Conservation (phyloP, 2,329 filamentous ascomycete species). For the Fusarium bulbicola region DNA sequence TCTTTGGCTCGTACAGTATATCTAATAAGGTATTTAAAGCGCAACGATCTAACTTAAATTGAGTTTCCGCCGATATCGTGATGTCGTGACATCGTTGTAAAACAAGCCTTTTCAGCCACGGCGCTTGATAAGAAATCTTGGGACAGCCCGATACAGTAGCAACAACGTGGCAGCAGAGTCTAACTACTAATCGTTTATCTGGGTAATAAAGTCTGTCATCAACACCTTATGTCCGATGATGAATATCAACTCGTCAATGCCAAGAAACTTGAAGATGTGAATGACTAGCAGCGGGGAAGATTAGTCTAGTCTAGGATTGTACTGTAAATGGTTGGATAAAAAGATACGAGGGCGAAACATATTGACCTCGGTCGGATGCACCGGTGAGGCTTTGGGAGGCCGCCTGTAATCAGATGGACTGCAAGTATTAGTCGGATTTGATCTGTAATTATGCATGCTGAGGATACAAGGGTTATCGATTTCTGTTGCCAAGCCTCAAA, state of each 20-base stretch:
- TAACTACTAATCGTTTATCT: neutral
- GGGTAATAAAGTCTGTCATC: neutral
- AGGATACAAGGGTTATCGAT: neutral
- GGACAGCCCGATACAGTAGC: neutral
- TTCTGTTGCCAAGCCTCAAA: neutral
- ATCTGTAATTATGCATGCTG: neutral
- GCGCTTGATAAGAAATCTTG: neutral
- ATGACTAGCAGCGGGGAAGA: conserved; percentile 14
- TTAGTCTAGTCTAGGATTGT: neutral
- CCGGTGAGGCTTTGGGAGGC: conserved; percentile 13
- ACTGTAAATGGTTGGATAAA: conserved; percentile 10
- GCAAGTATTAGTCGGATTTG: neutral
- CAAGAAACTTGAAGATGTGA: conserved; percentile 12
- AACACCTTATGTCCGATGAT: neutral
- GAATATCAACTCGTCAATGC: conserved; percentile 20
- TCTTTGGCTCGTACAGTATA: neutral
- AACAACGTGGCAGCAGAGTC: neutral
- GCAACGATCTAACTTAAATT: neutral
- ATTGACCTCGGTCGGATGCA: conserved; percentile 13
- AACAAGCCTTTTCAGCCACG: neutral
- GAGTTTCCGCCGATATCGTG: neutral
- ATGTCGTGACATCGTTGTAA: neutral
- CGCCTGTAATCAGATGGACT: neutral
- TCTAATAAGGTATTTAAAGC: neutral
- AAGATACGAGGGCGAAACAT: conserved; percentile 20